Conservation (phyloP, 306 rosid genomes). For the Echinosophora koreensis region DNA sequence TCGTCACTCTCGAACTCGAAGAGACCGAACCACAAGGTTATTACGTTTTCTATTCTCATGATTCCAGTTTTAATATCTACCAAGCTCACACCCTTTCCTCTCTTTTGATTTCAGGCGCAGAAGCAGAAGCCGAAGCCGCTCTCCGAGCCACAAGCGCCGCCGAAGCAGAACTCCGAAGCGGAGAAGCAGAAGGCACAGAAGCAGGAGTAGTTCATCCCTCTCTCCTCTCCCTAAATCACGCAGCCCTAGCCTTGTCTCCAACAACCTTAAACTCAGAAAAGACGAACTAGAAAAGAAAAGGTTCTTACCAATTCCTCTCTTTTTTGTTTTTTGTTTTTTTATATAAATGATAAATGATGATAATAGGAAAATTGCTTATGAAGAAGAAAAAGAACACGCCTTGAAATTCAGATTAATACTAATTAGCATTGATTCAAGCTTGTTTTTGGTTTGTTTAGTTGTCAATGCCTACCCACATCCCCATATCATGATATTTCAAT, state of each 20-base stretch:
- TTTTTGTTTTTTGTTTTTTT: not conserved
- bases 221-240: slow-evolving; percentile 66
- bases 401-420: too few species aligned
- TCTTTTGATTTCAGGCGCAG: slow-evolving; percentile 48
- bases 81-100: too few species aligned
- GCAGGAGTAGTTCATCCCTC: slow-evolving; percentile 49
- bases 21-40: slow-evolving; percentile 46
- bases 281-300: slow-evolving; percentile 65
- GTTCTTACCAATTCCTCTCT: slow-evolving; percentile 17
- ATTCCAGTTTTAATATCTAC: too few species aligned
- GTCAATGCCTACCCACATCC: not conserved
- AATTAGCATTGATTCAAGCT: too few species aligned
- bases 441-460: too few species aligned
- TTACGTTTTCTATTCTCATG: too few species aligned
- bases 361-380: too few species aligned
- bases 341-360: too few species aligned
- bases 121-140: slow-evolving; percentile 43
- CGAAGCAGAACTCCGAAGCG: slow-evolving; percentile 52
- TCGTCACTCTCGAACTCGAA: slow-evolving; percentile 47
- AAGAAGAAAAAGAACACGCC: too few species aligned
- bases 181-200: slow-evolving; percentile 53
- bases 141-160: not conserved
- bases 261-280: slow-evolving; percentile 62
- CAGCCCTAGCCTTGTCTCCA: slow-evolving; percentile 56
- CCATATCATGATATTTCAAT: not conserved